Percentiles rank a stretch among this genome's conserved stretches.
Evolutionary conservation across 257 asterid species (phyloP).

Genomic region (Lavandula angustifolia): DNA sequence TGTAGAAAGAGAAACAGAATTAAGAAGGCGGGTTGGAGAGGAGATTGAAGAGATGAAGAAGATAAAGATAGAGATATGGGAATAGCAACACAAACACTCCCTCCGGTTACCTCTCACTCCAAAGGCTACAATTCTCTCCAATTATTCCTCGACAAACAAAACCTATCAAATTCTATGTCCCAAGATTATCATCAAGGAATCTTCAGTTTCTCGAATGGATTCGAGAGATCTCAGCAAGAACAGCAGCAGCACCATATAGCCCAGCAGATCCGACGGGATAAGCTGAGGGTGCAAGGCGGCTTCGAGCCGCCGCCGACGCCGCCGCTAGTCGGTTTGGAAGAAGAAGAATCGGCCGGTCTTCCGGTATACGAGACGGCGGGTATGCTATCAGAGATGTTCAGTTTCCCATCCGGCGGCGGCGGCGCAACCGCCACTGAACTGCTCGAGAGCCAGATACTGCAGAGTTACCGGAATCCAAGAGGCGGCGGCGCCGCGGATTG

Average conservation of each 20-base stretch:
- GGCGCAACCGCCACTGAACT: constrained; percentile 49
- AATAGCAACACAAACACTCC: constrained; percentile 45
- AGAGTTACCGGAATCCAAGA: constrained; percentile 51
- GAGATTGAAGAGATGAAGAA: constrained; percentile 38
- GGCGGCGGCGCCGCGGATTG: constrained; percentile 42
- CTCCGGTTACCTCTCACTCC: constrained; percentile 44
- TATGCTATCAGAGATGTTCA: constrained; percentile 91
- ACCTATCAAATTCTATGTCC: constrained; percentile 63
- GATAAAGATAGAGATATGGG: constrained; percentile 52
- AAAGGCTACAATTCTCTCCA: constrained; percentile 36
- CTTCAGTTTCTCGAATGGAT: constrained; percentile 82
- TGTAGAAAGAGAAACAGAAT: background rate
- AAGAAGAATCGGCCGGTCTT: constrained; percentile 55
- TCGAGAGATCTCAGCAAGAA: constrained; percentile 78
- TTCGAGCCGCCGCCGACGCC: constrained; percentile 67
- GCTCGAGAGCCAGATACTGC: constrained; percentile 56
- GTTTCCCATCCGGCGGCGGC: constrained; percentile 55
- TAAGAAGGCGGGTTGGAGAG: constrained; percentile 15
- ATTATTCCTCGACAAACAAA: constrained; percentile 32
- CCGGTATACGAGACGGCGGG: constrained; percentile 79
- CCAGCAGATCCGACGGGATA: constrained; percentile 91
- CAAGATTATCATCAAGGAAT: constrained; percentile 80
- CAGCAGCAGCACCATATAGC: constrained; percentile 66
- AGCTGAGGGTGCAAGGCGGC: constrained; percentile 70
- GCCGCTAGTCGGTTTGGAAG: constrained; percentile 51